Conservation (phyloP, 2,329 filamentous ascomycete species). For the Stylonectria norvegica region DNA sequence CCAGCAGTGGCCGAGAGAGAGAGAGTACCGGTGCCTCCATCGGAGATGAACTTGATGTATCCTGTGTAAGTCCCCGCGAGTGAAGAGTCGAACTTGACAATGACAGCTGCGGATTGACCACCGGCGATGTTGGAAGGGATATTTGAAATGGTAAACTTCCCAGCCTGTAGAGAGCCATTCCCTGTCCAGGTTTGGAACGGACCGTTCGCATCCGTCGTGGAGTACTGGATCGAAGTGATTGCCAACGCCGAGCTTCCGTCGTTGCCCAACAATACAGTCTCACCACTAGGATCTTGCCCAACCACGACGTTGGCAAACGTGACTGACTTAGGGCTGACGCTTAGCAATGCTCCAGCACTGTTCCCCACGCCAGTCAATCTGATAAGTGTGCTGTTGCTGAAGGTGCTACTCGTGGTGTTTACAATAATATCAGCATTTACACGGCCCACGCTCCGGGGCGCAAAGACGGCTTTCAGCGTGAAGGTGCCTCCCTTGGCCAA, state of each 20-base stretch:
- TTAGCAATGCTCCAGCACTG: slow-evolving; percentile 44
- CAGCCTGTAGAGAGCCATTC: slow-evolving; percentile 37
- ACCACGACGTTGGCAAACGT: slow-evolving; percentile 49
- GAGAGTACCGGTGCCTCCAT: slow-evolving; percentile 48
- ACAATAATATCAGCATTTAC: slow-evolving; percentile 46
- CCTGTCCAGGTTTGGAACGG: slow-evolving; percentile 41
- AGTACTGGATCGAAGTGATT: slow-evolving; percentile 44
- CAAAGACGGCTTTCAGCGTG: slow-evolving; percentile 43
- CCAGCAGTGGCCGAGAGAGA: slow-evolving; percentile 49
- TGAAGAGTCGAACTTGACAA: slow-evolving; percentile 46
- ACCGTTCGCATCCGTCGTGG: slow-evolving; percentile 40
- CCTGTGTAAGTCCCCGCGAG: slow-evolving; percentile 46
- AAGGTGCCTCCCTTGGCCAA: slow-evolving; percentile 38
- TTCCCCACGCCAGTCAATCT: slow-evolving; percentile 47
- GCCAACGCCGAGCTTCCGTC: slow-evolving; percentile 45
- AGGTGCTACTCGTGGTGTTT: slow-evolving; percentile 48
- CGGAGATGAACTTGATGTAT: slow-evolving; percentile 46
- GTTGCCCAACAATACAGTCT: slow-evolving; percentile 49
- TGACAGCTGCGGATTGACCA: slow-evolving; percentile 38
- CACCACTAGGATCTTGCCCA: slow-evolving; percentile 37
- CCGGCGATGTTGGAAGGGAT: slow-evolving; percentile 44
- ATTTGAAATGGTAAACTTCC: slow-evolving; percentile 46
- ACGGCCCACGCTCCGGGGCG: slow-evolving; percentile 39
- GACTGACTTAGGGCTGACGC: slow-evolving; percentile 45
- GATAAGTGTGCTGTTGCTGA: slow-evolving; percentile 44